Evolutionary conservation across 2,329 filamentous ascomycete species (phyloP).

Genomic region (Knufia fluminis): DNA sequence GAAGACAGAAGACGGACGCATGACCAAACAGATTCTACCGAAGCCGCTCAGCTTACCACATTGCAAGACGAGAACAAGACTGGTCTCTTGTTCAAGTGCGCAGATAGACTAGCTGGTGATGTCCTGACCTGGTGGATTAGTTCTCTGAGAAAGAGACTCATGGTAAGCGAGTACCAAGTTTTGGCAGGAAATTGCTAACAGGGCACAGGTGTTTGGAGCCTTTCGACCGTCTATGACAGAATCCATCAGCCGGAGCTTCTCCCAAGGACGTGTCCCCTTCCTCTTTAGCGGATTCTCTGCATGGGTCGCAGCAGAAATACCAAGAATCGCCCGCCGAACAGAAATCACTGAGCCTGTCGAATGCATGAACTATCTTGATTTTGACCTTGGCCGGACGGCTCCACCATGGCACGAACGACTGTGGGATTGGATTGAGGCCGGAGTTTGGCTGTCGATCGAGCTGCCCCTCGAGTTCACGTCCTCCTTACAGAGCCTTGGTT

Average conservation of each 20-base stretch:
- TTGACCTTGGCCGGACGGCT: neutral
- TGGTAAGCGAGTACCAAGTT: conserved; percentile 24
- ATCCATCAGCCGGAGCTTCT: neutral
- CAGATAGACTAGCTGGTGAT: conserved; percentile 34
- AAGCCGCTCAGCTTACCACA: conserved; percentile 26
- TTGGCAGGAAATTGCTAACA: neutral
- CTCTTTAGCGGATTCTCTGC: conserved; percentile 6
- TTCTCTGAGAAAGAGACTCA: conserved; percentile 30
- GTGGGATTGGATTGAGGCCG: neutral
- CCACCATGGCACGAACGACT: neutral
- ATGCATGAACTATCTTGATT: conserved; percentile 6
- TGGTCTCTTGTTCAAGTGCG: conserved; percentile 32
- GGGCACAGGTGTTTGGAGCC: neutral
- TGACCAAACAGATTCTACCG: conserved; percentile 29
- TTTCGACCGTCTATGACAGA: neutral
- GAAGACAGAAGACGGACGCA: conserved; percentile 16
- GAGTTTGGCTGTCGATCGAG: neutral
- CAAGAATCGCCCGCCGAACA: neutral
- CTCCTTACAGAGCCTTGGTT: conserved; percentile 2
- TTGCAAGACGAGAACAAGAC: conserved; percentile 36
- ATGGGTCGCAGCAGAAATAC: conserved; percentile 2
- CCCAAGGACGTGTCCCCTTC: neutral
- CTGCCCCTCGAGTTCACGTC: conserved; percentile 3
- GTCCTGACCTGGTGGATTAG: conserved; percentile 35
- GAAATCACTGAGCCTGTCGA: conserved; percentile 6